Evolutionary conservation across 2,329 filamentous ascomycete genomes (phyloP), one percentile per base, ranked within the genome.

Genomic region (Periconia sp.): DNA sequence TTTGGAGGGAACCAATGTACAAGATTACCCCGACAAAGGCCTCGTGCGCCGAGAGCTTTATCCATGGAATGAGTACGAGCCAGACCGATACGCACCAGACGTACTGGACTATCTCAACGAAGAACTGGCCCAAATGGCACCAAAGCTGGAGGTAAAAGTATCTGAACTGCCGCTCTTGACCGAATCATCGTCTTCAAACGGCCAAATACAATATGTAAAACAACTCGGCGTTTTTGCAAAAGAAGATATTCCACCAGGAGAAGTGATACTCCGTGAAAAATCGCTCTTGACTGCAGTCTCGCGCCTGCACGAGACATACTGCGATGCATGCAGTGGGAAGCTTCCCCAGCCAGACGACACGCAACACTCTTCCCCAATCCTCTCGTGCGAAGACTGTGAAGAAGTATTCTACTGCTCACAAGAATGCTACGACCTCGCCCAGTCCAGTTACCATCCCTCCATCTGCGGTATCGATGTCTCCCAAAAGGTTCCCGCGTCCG

Each of bases 151-250:
- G 58, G 89, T 96, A 30, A 83, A 85, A 53, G 87, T 88, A 2
- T 86, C 91, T 0, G 82, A 87, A 31, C 77, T 99, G 5, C 94
- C 93, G 1, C 78, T 90, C 0, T 76, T 97, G 8, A 48, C 51
- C 52, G 50, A 63, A 41, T 35, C 56, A 27, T 50, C 78, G 81
- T 54, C 68, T 66, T 23, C 79, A 78, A 59, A 77, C 80, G n/a
- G 76, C 77, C 41, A 81, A 81, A 15, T 77, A 17, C 80, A 9
- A 19, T 87, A 83, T 6, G 87, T 86, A 61, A 82, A 84, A 55
- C 94, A 99, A 73, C 82, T 99, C 0, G 94, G 94, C 5, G 82
- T 99, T 3, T 97, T 97, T 70, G 93, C 92, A 8, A 90, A 86
- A 63, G 83, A 90, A 58, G 87, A 96, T 60, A 90, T 97, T 37